These are phyloP conservation scores for Alternaria tenuissima DNA, from an alignment of 2,329 filamentous ascomycete genomes.

Conservation along the genomic window DNA sequence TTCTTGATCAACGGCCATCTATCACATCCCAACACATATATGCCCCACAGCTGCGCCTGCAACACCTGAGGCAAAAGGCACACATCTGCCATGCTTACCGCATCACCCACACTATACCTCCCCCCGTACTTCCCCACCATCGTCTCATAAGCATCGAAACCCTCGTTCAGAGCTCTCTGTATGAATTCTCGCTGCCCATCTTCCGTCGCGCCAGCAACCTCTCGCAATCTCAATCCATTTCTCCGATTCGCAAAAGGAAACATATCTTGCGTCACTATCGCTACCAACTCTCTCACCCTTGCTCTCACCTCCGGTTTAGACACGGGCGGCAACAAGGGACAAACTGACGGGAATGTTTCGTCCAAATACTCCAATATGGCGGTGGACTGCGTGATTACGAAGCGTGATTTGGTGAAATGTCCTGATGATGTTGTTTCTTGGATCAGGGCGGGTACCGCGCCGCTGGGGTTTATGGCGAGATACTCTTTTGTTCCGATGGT, in stretches of 20 bases:
- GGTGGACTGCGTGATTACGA: background rate
- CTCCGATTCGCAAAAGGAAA: conserved; percentile 69
- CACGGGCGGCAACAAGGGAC: conserved; percentile 44
- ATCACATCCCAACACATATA: conserved; percentile 54
- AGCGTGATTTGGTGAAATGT: background rate
- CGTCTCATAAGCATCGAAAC: conserved; percentile 66
- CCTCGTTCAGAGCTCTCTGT: conserved; percentile 56
- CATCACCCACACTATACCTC: conserved; percentile 64
- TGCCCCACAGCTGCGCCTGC: conserved; percentile 63
- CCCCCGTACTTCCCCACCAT: conserved; percentile 53
- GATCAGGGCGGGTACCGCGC: conserved; percentile 3
- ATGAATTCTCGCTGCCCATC: conserved; percentile 14
- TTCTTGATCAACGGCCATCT: conserved; percentile 58
- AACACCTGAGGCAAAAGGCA: conserved; percentile 67
- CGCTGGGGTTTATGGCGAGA: conserved; percentile 63
- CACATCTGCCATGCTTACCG: conserved; percentile 66
- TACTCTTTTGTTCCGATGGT: conserved; percentile 59
- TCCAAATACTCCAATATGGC: background rate
- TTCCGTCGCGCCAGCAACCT: conserved; percentile 45
- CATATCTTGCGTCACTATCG: conserved; percentile 65
- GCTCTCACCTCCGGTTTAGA: conserved; percentile 56
- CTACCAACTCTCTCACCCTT: conserved; percentile 61
- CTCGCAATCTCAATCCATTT: conserved; percentile 60
- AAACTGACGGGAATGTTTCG: background rate
- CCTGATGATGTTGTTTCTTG: conserved; percentile 60